Percentiles rank a stretch among this genome's conserved stretches.
Conservation (phyloP, 1,284 basidiomycete genomes). For the Ganoderma resinaceum region DNA sequence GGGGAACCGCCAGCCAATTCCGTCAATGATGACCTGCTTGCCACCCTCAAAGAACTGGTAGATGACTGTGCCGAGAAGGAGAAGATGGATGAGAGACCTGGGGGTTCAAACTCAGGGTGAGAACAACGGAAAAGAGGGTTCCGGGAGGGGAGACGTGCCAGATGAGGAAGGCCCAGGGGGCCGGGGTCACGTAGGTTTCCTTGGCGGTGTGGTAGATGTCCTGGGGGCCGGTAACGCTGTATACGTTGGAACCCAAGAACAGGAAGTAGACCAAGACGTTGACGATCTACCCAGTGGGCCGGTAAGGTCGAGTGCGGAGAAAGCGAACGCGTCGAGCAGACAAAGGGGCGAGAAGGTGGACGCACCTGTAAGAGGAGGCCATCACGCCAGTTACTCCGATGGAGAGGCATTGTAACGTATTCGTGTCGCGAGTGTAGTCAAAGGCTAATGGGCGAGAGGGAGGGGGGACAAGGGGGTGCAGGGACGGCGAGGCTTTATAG, state of each 20-base stretch:
- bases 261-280: slow-evolving; percentile 83
- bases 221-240: slow-evolving; percentile 78
- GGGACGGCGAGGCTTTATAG: slow-evolving; percentile 26
- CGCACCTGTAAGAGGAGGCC: slow-evolving; percentile 79
- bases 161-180: slow-evolving; percentile 86
- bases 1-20: slow-evolving; percentile 89
- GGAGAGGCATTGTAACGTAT: slow-evolving; percentile 31
- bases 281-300: slow-evolving; percentile 54
- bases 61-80: slow-evolving; percentile 87
- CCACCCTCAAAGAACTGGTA: slow-evolving; percentile 90
- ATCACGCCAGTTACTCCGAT: slow-evolving; percentile 65
- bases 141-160: slow-evolving; percentile 56
- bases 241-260: slow-evolving; percentile 90
- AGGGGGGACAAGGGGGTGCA: slow-evolving; percentile 16
- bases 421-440: slow-evolving; percentile 8
- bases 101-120: background rate
- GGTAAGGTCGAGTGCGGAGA: background rate
- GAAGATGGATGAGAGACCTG: slow-evolving; percentile 84
- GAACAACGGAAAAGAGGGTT: background rate
- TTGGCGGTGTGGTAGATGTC: slow-evolving; percentile 75
- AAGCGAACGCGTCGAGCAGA: background rate
- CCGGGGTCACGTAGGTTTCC: slow-evolving; percentile 91
- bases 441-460: slow-evolving; percentile 6
- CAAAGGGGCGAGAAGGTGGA: slow-evolving; percentile 18
- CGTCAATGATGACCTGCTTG: slow-evolving; percentile 84